Evolutionary conservation across 257 asterid genomes (phyloP).

Genomic region (Solanum raphanifolium): DNA sequence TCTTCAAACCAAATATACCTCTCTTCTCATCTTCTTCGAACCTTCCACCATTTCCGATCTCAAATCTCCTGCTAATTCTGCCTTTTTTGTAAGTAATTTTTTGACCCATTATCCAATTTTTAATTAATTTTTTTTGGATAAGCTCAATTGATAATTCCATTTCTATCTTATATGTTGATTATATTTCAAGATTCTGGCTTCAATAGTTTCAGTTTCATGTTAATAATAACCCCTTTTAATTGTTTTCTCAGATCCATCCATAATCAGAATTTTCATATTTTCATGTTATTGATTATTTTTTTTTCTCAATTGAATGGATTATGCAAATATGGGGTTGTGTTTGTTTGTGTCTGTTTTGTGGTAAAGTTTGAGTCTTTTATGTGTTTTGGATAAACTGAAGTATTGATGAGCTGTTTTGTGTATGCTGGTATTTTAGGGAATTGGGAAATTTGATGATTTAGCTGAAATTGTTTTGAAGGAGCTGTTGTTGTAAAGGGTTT

Average conservation of each 20-base stretch:
- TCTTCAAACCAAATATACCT: neutral
- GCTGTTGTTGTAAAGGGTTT: neutral
- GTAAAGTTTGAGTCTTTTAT: neutral
- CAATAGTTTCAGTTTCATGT: neutral
- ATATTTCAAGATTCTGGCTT: neutral
- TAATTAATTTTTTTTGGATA: neutral
- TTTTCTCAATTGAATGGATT: neutral
- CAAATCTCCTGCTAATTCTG: neutral
- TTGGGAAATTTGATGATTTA: conserved; percentile 19
- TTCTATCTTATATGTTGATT: neutral
- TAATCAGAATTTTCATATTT: neutral
- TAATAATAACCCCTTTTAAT: neutral
- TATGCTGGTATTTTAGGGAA: conserved; percentile 12
- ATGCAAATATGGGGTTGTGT: neutral
- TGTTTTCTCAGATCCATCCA: neutral
- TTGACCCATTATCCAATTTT: neutral
- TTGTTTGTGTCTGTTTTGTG: neutral
- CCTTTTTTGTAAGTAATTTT: neutral
- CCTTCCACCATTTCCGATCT: neutral
- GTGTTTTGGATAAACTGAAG: neutral
- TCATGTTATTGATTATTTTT: neutral
- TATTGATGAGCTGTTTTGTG: neutral
- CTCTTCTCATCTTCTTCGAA: neutral
- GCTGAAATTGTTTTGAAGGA: neutral
- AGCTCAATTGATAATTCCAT: neutral